Base-by-base conservation (phyloP, 495 filamentous ascomycete species). In the Aspergillus bridgeri region DNA sequence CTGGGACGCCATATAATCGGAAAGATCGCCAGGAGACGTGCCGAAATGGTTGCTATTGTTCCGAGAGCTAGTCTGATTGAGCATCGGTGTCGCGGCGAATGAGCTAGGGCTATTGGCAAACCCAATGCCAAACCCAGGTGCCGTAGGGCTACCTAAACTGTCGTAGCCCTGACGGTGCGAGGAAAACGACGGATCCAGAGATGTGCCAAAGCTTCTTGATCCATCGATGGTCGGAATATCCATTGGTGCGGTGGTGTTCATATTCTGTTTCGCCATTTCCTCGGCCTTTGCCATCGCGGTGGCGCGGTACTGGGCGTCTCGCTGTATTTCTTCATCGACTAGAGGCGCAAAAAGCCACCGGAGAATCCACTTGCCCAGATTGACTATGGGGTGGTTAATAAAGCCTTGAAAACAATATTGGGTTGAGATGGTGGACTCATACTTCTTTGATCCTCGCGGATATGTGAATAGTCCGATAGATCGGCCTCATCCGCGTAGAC, bases 291-390 rank as follows among this genome's bases (percentile, higher is more conserved):
- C 77, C 20, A 89, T 79, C 11, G 94, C 78, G 48, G 81, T 75
- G 29, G 83, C 77, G 27, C 95, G 83, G 68, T 89, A 88, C 8
- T 73, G 72, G 65, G 86, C 83, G 66, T 98, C 94, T 33, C 90
- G 85, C 54, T 81, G 81, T 60, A 95, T 88, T 71, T 97, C 89
- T 69, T 96, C 91, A 57, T 93, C 89, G 45, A 98, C 90, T 44
- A 98, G 79, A 42, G 87, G 88, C 21, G 86, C 86, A 70, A 98
- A 98, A 2, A 98, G 82, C 72, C 96, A 96, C 48, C 94, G 85
- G 46, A 98, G 79, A 53, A 98, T 83, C 94, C 94, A 98, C 78
- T 96, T 96, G 4, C 94, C 94, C 52, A 98, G 84, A 69, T 96
- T 98, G 66, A 98, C 91, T 96, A 43, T 44, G n/a, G 17, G 7